phyloP scores from a whole-genome alignment of 371 early-diverging fungal genomes.

The Apophysomyces ossiformis region DNA sequence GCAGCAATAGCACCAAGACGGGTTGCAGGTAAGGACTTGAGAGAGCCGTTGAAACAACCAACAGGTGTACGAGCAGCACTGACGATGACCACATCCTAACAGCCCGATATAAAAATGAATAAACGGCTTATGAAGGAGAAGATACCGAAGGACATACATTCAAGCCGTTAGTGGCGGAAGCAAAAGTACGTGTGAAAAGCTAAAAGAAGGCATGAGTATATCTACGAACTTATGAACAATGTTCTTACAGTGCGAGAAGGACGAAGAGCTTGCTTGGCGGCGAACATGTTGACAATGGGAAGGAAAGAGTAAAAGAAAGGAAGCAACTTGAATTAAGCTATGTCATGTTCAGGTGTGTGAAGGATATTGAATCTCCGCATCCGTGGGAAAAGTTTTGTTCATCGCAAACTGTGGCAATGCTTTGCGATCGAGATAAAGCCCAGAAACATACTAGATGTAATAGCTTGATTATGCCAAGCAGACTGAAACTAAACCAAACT shows the following conservation, averaged over 20 bases:
- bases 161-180: constrained; percentile 37
- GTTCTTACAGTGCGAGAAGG: constrained; percentile 27
- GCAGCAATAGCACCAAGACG: constrained; percentile 79
- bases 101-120: neutral
- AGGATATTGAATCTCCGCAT: neutral
- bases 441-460: too few relatives aligned
- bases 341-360: constrained; percentile 4
- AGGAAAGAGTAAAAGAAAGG: constrained; percentile 10
- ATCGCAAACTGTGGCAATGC: neutral
- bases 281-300: constrained; percentile 27
- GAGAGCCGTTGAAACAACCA: constrained; percentile 73
- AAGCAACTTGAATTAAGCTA: constrained; percentile 9
- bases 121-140: neutral
- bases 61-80: constrained; percentile 76
- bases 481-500: too few relatives aligned
- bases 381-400: constrained; percentile 2
- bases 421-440: too few relatives aligned
- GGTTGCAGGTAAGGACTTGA: constrained; percentile 67
- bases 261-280: constrained; percentile 26
- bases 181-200: constrained; percentile 38
- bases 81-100: constrained; percentile 64
- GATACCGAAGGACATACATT: constrained; percentile 30
- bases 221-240: neutral
- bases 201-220: constrained; percentile 6
- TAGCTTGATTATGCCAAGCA: too few relatives aligned